phyloP scores from a whole-genome alignment of 768 basidiomycete genomes.

The Hebeloma cylindrosporum region DNA sequence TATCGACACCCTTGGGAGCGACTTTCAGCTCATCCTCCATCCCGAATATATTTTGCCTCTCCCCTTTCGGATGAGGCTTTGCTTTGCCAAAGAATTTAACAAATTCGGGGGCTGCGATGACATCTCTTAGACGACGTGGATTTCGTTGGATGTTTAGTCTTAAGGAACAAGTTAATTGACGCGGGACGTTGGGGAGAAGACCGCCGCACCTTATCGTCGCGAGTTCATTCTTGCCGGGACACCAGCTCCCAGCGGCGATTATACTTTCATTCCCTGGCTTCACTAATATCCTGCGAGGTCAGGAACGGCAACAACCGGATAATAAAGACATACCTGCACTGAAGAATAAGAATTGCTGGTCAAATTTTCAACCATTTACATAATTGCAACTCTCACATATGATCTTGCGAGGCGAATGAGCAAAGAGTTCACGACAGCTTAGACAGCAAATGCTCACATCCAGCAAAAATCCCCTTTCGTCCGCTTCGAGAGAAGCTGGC shows the following conservation, averaged over 20 bases:
- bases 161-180: neutral
- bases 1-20: slow-evolving; percentile 88
- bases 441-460: slow-evolving; percentile 50
- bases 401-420: neutral
- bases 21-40: slow-evolving; percentile 85
- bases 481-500: slow-evolving; percentile 89
- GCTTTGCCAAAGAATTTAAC: slow-evolving; percentile 76
- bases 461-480: slow-evolving; percentile 86
- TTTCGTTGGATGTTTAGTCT: slow-evolving; percentile 66
- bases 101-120: slow-evolving; percentile 72
- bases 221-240: slow-evolving; percentile 77
- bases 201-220: slow-evolving; percentile 61
- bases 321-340: slow-evolving; percentile 29
- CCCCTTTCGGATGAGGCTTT: slow-evolving; percentile 57
- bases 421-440: slow-evolving; percentile 2
- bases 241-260: slow-evolving; percentile 81
- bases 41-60: slow-evolving; percentile 80
- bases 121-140: slow-evolving; percentile 58
- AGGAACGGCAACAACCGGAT: slow-evolving; percentile 2
- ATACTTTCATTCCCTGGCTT: slow-evolving; percentile 65
- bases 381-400: neutral
- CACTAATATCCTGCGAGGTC: slow-evolving; percentile 39
- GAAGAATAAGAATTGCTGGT: neutral
- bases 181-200: neutral
- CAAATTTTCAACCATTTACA: neutral